phyloP scores from a whole-genome alignment of 1,284 basidiomycete genomes.

The Ustilago vetiveriae region DNA sequence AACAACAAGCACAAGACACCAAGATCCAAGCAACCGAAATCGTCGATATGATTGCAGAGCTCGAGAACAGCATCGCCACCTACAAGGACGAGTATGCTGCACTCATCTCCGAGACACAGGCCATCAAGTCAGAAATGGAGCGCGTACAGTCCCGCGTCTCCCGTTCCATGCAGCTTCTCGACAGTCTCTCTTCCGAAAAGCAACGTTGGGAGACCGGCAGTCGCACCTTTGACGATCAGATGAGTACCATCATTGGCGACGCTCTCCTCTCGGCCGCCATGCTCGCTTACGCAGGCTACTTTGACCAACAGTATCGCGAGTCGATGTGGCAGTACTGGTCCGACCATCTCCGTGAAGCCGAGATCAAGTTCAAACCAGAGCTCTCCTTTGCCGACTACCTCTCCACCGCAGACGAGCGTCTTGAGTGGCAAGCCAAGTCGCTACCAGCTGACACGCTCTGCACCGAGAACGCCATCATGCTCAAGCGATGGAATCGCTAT shows the following conservation, averaged over 20 bases:
- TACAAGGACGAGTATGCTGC: constrained; percentile 99
- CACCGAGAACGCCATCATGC: constrained; percentile 95
- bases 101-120: constrained; percentile 95
- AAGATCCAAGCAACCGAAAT: constrained; percentile 90
- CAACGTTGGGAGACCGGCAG: constrained; percentile 94
- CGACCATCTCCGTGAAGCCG: constrained; percentile 85
- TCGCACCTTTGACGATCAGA: constrained; percentile 94
- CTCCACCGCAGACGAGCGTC: constrained; percentile 94
- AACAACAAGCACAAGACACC: constrained; percentile 88
- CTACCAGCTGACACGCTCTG: constrained; percentile 94
- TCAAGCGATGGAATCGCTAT: constrained; percentile 97
- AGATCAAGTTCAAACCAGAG: constrained; percentile 90
- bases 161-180: constrained; percentile 92
- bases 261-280: constrained; percentile 95
- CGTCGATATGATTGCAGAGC: constrained; percentile 89
- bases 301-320: constrained; percentile 98
- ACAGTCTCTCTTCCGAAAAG: constrained; percentile 93
- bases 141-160: constrained; percentile 96
- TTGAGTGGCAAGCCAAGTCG: constrained; percentile 93
- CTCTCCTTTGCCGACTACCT: constrained; percentile 94
- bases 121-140: constrained; percentile 98
- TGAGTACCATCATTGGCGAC: constrained; percentile 98
- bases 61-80: constrained; percentile 88
- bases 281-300: constrained; percentile 96
- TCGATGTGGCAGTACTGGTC: constrained; percentile 97